Evolutionary conservation across 1,284 basidiomycete genomes (phyloP).

Genomic region (Pascua guehoae): DNA sequence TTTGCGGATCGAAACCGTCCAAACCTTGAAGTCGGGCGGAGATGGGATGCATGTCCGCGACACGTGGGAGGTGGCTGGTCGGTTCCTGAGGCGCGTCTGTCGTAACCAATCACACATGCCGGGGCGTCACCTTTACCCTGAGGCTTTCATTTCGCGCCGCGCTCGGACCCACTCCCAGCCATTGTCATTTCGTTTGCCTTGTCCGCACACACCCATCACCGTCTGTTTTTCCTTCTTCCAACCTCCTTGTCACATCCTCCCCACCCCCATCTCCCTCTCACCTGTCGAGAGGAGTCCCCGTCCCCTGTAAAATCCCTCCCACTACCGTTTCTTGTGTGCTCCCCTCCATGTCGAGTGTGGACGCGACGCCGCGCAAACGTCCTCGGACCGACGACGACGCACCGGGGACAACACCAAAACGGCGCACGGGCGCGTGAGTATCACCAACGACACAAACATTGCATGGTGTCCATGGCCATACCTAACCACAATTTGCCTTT

Average conservation of each 20-base stretch:
- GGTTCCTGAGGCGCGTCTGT: too few relatives aligned
- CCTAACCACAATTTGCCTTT: not conserved
- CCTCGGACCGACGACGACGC: not conserved
- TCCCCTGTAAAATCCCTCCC: not conserved
- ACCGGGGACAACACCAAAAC: not conserved
- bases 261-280: not conserved
- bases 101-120: too few relatives aligned
- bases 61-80: too few relatives aligned
- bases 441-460: not conserved
- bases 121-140: not conserved
- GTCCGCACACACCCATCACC: not conserved
- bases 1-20: too few relatives aligned
- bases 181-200: too few relatives aligned
- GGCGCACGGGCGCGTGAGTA: not conserved
- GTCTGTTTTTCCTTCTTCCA: not conserved
- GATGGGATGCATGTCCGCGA: too few relatives aligned
- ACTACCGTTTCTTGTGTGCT: not conserved
- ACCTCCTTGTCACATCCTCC: not conserved
- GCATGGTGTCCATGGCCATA: not conserved
- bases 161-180: not conserved
- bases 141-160: not conserved
- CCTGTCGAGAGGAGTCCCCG: not conserved
- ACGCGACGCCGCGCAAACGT: not conserved
- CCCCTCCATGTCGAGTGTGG: not conserved
- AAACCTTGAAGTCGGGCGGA: too few relatives aligned